Conservation (phyloP, 306 rosid species). For the Citrullus mucosospermus region DNA sequence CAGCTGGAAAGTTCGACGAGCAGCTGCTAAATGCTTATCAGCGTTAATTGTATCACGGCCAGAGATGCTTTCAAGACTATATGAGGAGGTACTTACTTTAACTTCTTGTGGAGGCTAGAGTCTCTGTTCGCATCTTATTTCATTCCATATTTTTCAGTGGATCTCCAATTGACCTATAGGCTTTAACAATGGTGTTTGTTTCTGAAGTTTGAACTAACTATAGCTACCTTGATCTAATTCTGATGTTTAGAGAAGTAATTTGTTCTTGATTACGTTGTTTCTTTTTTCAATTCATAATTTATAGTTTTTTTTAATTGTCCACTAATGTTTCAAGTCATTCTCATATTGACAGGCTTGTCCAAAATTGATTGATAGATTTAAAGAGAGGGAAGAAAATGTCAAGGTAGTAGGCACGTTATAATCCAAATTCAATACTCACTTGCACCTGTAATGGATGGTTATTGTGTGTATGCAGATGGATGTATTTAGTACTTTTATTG, state of each 20-base stretch:
- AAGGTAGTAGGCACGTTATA: constrained; percentile 48
- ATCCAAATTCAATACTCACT: constrained; percentile 5
- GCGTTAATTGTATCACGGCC: constrained; percentile 96
- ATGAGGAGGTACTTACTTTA: constrained; percentile 61
- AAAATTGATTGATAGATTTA: constrained; percentile 89
- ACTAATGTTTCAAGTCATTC: neutral
- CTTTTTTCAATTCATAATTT: neutral
- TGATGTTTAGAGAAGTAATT: neutral
- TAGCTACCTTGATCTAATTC: neutral
- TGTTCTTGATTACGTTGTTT: neutral
- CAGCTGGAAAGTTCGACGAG: constrained; percentile 99
- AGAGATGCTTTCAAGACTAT: constrained; percentile 79
- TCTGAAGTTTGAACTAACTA: neutral
- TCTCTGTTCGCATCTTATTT: neutral
- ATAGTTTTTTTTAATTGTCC: neutral
- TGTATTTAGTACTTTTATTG: constrained; percentile 84
- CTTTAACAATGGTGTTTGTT: neutral
- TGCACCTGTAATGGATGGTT: constrained; percentile 11
- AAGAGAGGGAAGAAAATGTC: constrained; percentile 98
- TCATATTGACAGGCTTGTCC: constrained; percentile 72
- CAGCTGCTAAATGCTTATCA: constrained; percentile 97
- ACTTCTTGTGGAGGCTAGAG: neutral
- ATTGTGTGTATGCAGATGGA: constrained; percentile 70
- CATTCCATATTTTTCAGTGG: neutral
- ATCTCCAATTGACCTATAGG: neutral